Evolutionary conservation across 305 asterid genomes (phyloP), one percentile per base, ranked within the genome.

Genomic region (Rubia tinctorum): DNA sequence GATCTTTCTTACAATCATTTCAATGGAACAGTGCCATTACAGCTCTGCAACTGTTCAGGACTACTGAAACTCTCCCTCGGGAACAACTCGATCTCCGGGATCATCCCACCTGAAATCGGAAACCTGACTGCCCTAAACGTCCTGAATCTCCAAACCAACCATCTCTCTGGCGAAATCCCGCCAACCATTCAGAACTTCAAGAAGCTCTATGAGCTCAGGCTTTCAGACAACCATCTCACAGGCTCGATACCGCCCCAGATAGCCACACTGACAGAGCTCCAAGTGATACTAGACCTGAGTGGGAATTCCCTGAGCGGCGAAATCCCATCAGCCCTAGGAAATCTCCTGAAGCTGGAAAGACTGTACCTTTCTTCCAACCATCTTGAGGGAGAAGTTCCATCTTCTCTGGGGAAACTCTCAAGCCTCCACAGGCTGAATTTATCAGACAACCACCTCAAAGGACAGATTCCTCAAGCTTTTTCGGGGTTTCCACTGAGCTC

Each of bases 211-310:
- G 98, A 93, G 61, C 93, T 93, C 59, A 77, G 95, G 79, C 88
- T 93, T 2, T 93, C 98, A 0, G 87, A 87, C 30, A 93, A 93
- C 86, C 68, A 72, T 15, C 77, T 93, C 15, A 73, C 77, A 5
- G 97, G 98, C 11, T 43, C 78, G 18, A 86, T 93, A n/a, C 96
- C 97, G 5, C 71, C 77, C n/a, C 93, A 81, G 63, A 56, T 93
- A 27, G 96, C 97, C 79, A 73, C 83, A 6, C 77, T 91, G 44
- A 84, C 85, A 1, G 98, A 90, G 23, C 44, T 93, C 5, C 97
- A 93, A 81, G 96, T 93, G 45, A 81, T 88, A 68, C 51, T 93
- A 70, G 98, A 93, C 86, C 87, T 93, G 66, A 93, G 97, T 66
- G 73, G 78, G 81, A 93, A 93, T 76, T 83, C 66, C 3, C 80